Evolutionary conservation across 2,329 filamentous ascomycete species (phyloP), one percentile per base, ranked within the genome.

Genomic region (Pseudonectria buxi): DNA sequence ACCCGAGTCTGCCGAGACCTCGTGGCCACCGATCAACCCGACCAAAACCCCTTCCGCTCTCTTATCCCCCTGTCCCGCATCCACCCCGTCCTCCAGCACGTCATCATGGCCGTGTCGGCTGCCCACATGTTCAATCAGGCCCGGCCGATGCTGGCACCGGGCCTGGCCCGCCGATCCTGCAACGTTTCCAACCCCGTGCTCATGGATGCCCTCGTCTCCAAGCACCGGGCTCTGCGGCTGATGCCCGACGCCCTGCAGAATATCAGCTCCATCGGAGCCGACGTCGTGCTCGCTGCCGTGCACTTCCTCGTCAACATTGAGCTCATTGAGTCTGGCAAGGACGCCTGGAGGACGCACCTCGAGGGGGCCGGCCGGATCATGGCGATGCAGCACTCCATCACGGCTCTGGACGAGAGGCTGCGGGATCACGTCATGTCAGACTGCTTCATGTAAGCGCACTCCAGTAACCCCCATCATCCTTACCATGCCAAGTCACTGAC

Each of bases 1-100:
- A 58, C 52, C n/a, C 55, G 68, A 26, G 58, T 78, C 32, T 76
- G 72, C 56, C 65, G 60, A 49, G 72, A 76, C 46, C 61, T 78
- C 28, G 67, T 72, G 35, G 63, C 67, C 16, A 58, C 62, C 34
- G 69, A 72, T 50, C 46, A 63, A 31, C 58, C 60, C 11, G 58
- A 64, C 4, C 47, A 46, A 34, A 72, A 72, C 48, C 68, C 68
- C 6, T 72, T 71, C 46, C 66, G 67, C 41, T 55, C 46, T 32
- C 56, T 71, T 22, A 50, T 72, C 32, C 60, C 66, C 7, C 50
- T 71, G 33, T 62, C 65, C 14, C 56, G 53, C 24, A 47, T 51
- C 10, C 62, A 68, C 27, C 61, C 64, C 28, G 58, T 69, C 14
- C 50, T 72, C 24, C 62, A 63, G 31, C 61, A 70, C 43, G 64